phyloP scores from a whole-genome alignment of 495 filamentous ascomycete species.

The Podospora bellae-mahoneyi region DNA sequence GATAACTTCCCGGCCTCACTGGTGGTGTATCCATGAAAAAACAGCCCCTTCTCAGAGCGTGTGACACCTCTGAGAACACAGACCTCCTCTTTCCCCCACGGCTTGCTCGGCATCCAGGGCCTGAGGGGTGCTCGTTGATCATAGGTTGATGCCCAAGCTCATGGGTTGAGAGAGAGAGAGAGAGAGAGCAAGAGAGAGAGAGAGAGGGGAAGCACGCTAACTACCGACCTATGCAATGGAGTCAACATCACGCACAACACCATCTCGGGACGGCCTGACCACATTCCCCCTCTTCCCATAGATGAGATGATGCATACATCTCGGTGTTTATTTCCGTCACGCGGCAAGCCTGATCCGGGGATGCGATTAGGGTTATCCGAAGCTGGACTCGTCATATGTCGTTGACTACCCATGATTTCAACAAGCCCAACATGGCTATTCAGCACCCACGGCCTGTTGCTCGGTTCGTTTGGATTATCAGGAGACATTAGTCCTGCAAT shows the following conservation, averaged over 20 bases:
- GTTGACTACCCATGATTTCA: neutral
- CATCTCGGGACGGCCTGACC: conserved; percentile 1
- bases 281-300: conserved; percentile 12
- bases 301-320: conserved; percentile 13
- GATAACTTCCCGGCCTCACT: neutral
- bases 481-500: neutral
- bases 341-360: conserved; percentile 5
- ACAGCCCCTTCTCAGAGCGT: neutral
- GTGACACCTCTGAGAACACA: neutral
- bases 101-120: neutral
- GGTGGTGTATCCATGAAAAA: neutral
- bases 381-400: neutral
- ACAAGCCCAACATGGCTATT: neutral
- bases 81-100: neutral
- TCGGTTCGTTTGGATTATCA: neutral
- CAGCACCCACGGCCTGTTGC: no score
- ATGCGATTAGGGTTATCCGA: neutral
- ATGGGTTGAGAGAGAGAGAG: neutral
- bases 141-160: neutral
- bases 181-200: no score
- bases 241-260: conserved; percentile 1
- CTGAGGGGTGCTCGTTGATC: neutral
- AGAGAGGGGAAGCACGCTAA: conserved; percentile 2
- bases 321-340: conserved; percentile 13
- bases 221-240: conserved; percentile 13